These are phyloP conservation scores for Salmacisia buchloeana DNA, from an alignment of 1,284 basidiomycete genomes.

Conservation along the genomic window DNA sequence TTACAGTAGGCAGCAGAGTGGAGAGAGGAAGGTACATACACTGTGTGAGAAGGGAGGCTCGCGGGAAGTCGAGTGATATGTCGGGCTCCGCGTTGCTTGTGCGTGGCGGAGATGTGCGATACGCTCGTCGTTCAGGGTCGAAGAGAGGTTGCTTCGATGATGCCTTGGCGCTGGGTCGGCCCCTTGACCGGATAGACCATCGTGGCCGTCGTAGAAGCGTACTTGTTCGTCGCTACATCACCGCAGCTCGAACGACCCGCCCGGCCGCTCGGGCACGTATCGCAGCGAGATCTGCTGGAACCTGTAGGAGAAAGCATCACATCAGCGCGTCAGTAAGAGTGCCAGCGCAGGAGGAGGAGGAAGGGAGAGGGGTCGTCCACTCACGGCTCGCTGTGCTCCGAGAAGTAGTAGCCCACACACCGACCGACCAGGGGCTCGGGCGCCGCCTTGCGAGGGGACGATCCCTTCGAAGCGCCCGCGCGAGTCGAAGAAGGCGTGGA, in stretches of 20 bases:
- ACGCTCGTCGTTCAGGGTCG: no score
- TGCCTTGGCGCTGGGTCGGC: no score
- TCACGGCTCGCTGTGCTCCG: slow-evolving; percentile 79
- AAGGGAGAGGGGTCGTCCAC: slow-evolving; percentile 45
- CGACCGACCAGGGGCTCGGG: slow-evolving; percentile 26
- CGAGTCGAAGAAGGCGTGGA: background rate
- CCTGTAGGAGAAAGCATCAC: slow-evolving; percentile 17
- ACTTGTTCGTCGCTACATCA: slow-evolving; percentile 24
- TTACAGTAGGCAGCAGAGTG: no score
- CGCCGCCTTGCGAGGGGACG: background rate
- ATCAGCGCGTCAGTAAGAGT: background rate
- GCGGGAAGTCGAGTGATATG: no score
- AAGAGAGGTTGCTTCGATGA: no score
- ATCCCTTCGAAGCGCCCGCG: background rate
- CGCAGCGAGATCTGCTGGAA: slow-evolving; percentile 55
- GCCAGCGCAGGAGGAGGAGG: background rate
- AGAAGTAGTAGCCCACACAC: slow-evolving; percentile 89
- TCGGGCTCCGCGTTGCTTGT: no score
- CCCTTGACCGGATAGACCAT: no score
- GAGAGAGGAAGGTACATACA: no score
- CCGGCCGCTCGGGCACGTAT: slow-evolving; percentile 50
- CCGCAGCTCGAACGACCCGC: slow-evolving; percentile 52
- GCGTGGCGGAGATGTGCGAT: no score
- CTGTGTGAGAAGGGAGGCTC: no score
- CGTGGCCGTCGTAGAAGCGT: no score